Evolutionary conservation across 192 early-diverging fungal genomes (phyloP).

Genomic region (Neocallimastix lanati): DNA sequence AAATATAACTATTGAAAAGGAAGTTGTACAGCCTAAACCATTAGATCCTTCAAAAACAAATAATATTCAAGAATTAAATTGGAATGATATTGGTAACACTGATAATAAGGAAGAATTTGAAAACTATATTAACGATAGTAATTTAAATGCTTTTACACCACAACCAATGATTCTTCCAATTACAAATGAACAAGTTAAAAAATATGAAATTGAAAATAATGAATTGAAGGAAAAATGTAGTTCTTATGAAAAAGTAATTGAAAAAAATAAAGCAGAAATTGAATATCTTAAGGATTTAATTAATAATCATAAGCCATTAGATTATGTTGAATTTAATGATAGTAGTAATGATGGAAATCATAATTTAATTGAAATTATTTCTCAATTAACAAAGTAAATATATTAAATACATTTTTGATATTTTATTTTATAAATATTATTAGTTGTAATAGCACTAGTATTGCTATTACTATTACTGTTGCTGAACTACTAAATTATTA

Average conservation of each 20-base stretch:
- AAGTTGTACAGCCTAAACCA: neutral
- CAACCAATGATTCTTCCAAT: neutral
- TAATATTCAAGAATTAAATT: neutral
- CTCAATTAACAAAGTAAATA: neutral
- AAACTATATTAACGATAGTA: neutral
- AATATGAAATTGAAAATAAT: neutral
- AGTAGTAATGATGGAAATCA: neutral
- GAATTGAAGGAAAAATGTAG: neutral
- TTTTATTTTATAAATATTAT: no score
- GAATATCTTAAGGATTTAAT: neutral
- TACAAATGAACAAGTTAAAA: neutral
- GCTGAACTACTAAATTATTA: no score
- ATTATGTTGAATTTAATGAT: neutral
- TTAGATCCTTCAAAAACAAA: neutral
- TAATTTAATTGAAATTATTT: neutral
- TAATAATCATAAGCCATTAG: neutral
- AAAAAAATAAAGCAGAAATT: neutral
- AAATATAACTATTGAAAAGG: neutral
- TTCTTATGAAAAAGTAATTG: neutral
- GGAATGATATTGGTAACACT: neutral
- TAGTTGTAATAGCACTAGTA: no score
- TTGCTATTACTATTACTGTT: no score
- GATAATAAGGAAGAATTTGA: neutral
- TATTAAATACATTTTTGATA: no score
- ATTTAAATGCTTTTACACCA: neutral